Evolutionary conservation across 345 rosid species (phyloP), one percentile per base, ranked within the genome.

Genomic region (Litchi chinensis): DNA sequence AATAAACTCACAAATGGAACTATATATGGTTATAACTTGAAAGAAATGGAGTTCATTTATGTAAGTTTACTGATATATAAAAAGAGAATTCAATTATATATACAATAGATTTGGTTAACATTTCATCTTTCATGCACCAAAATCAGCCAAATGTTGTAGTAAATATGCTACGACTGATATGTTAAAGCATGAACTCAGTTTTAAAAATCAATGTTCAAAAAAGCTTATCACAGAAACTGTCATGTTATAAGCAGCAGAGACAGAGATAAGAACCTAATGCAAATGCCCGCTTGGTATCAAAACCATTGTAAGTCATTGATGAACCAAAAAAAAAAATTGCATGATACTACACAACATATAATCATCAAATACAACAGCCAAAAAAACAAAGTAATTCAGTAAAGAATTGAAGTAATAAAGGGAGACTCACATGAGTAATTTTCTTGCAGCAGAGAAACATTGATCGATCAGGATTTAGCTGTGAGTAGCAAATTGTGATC

Each of bases 361-460:
- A 60, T 60, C 26, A 60, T 60, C 28, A 60, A 60, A 60, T 22
- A 28, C 24, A 60, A 21, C 28, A 60, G 26, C 65, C 22, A 60
- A 60, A 60, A 60, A 22, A 22, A 46, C 24, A 21, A n/a, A 60
- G 65, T 60, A n/a, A n/a, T 22, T 57, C 24, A 18, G 46, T 5
- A 44, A 69, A 52, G 9, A 69, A 44, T 43, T 46, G 40, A 70
- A 28, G 50, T 22, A 68, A 40, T 5, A 68, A 39, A 39, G 26
- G 48, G 59, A 70, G 40, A 70, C 73, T 70, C 8, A 70, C 73
- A 11, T 4, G 7, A 46, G 59, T 60, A 60, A 60, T 60, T 60
- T 28, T 10, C 4, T 70, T 48, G 73, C 59, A 70, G 71, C 59
- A 48, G 65, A 21, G 52, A 21, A 52, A 4, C 26, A 70, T 52